Evolutionary conservation across 306 rosid species (phyloP).

Genomic region (Psophocarpus tetragonolobus): DNA sequence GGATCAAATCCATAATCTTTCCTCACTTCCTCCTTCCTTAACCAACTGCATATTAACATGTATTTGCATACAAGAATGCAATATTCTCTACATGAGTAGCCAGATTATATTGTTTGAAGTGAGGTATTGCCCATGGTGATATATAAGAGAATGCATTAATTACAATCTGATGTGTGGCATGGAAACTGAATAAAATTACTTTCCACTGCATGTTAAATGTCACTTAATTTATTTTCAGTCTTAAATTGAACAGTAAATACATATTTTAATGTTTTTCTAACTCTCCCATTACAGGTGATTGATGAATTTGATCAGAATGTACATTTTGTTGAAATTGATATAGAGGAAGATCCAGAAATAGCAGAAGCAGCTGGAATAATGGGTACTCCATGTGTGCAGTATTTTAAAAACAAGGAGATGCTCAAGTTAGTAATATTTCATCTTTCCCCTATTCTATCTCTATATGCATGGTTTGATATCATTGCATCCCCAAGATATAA

Average conservation of each 20-base stretch:
- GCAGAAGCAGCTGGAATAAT: constrained; percentile 97
- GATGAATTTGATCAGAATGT: constrained; percentile 87
- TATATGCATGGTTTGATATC: constrained; percentile 19
- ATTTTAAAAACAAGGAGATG: constrained; percentile 92
- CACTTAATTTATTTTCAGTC: not conserved
- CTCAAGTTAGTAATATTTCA: constrained; percentile 53
- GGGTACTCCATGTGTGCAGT: constrained; percentile 99
- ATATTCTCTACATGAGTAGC: too few relatives aligned
- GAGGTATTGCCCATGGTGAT: not conserved
- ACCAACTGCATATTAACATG: not conserved
- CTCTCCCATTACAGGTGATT: constrained; percentile 63
- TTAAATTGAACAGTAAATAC: not conserved
- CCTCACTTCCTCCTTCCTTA: too few relatives aligned
- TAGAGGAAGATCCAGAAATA: constrained; percentile 93
- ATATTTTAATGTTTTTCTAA: not conserved
- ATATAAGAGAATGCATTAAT: constrained; percentile 6
- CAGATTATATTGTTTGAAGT: constrained; percentile 2
- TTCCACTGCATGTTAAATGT: not conserved
- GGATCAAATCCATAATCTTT: too few relatives aligned
- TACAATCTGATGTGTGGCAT: not conserved
- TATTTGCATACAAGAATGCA: too few relatives aligned
- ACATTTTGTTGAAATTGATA: constrained; percentile 95
- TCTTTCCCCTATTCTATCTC: constrained; percentile 21
- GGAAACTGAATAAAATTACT: not conserved
- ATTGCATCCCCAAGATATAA: not conserved